Base-by-base conservation (phyloP, 495 filamentous ascomycete genomes). In the Podospora sp. region DNA sequence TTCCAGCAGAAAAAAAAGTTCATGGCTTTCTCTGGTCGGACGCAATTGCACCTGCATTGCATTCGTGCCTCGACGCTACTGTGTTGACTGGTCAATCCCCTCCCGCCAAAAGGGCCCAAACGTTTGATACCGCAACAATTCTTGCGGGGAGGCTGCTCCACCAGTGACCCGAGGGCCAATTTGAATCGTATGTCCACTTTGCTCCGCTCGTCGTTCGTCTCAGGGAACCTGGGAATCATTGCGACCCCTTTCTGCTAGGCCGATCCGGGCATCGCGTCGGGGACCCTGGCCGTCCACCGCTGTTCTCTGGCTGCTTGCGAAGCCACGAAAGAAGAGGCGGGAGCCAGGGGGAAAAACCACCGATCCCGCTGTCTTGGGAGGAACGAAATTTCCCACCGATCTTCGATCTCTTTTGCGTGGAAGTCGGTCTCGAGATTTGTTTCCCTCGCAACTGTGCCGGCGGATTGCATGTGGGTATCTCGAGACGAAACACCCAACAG, bases 311-410 rank as follows among this genome's bases (percentile, higher is more conserved):
- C 51, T 14, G 25, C 25, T 56, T 49, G 33, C 62, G 52, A 65
- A 57, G 49, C 50, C 51, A 64, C 62, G 27, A 29, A 26, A 11
- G 27, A 51, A 22, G 22, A 22, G 58, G 40, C 63, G 63, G 60
- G 60, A 63, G 63, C 60, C 66, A 68, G 66, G 66, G 66, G 66
- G 49, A 68, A 68, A 68, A 68, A 52, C 66, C 60, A 51, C 60
- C 60, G 60, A 59, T 63, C 60, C 66, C 60, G 60, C 66, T 60
- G 33, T 33, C 64, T 66, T 66, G 60, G 60, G 35, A 46, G 62
- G 9, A n/a, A 8, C 46, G 53, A 57, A 52, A 58, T 57, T 40
- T 58, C 51, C 25, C 33, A 52, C 52, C 52, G 51, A 40, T 56
- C 50, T 55, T n/a, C 27, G 52, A 55, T 55, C 20, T 55, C 52